Evolutionary conservation across 352 stramenopile genomes (phyloP), one percentile per base, ranked within the genome.

Genomic region (Thalassiosira mediterranea): DNA sequence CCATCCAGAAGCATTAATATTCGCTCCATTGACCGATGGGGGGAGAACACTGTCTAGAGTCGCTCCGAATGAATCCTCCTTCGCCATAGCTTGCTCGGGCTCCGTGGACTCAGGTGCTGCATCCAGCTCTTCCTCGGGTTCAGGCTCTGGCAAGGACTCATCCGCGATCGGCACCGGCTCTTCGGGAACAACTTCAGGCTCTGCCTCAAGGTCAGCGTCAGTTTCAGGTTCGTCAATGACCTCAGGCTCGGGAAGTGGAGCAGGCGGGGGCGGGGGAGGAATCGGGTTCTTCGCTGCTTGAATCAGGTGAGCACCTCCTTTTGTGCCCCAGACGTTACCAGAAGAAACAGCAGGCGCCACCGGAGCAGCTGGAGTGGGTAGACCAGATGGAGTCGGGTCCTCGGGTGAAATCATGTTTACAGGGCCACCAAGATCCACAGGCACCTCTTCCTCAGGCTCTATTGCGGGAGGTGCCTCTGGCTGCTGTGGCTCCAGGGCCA

Each of bases 251-350:
- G 67, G 42, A 37, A 38, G 26, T 49, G 62, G 29, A 21, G 58
- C 40, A 64, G 62, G 63, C 47, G 76, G 68, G 28, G 59, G 49
- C 44, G 56, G 56, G 29, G 73, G 42, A 15, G 65, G 42, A 13
- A 57, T 53, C 52, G 77, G 67, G 44, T 87, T 87, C 32, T 89
- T 89, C 67, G 78, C 82, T 7, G 72, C 73, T 73, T 80, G 72
- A 70, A 93, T 91, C 47, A 93, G 80, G 77, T 89, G 82, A 42
- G 87, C 87, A 10, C 78, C 87, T 64, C 87, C 87, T 54, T 88
- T 90, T 0, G 87, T 88, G 13, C 78, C 87, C 87, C 87, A 93
- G 42, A 93, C 87, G 83, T 93, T 93, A 58, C 84, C 82, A 42
- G 49, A 51, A 40, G 72, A 31, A 34, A 32, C 7, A 23, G 54